phyloP scores from a whole-genome alignment of 2,329 filamentous ascomycete genomes.

The Penicillium nordicum region DNA sequence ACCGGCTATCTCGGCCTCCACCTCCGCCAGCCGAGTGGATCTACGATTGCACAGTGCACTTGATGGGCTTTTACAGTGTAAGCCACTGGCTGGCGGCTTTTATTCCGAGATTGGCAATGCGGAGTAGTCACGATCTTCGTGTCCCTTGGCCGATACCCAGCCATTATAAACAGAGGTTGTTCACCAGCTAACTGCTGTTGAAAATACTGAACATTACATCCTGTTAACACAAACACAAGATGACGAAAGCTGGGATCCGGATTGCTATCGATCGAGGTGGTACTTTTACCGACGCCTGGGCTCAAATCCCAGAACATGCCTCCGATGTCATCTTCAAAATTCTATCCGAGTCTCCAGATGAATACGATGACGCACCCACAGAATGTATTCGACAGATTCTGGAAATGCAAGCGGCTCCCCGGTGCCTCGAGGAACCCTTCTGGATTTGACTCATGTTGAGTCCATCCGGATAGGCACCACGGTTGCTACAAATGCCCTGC shows the following conservation, averaged over 20 bases:
- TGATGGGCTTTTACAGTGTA: background rate
- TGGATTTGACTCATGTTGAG: background rate
- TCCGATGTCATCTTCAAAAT: slow-evolving; percentile 30
- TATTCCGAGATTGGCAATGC: background rate
- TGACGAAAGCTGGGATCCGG: background rate
- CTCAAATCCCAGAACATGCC: slow-evolving; percentile 20
- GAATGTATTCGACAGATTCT: slow-evolving; percentile 79
- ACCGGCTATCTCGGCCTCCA: background rate
- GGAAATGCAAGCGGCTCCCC: slow-evolving; percentile 19
- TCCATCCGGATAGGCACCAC: slow-evolving; percentile 83
- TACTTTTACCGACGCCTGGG: slow-evolving; percentile 32
- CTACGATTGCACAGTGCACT: background rate
- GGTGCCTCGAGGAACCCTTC: background rate
- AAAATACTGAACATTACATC: background rate
- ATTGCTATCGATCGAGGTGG: slow-evolving; percentile 23
- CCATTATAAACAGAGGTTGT: background rate
- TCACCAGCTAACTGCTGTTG: background rate
- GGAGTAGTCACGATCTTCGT: background rate
- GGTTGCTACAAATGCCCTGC: slow-evolving; percentile 82
- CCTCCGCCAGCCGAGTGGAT: background rate
- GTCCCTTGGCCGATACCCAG: background rate
- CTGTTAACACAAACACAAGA: background rate
- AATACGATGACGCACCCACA: slow-evolving; percentile 56
- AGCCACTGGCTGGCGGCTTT: background rate
- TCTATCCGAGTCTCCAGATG: slow-evolving; percentile 28